Evolutionary conservation across 331 rosid genomes (phyloP), one percentile per base, ranked within the genome.

Genomic region (Erythrophleum ivorense): DNA sequence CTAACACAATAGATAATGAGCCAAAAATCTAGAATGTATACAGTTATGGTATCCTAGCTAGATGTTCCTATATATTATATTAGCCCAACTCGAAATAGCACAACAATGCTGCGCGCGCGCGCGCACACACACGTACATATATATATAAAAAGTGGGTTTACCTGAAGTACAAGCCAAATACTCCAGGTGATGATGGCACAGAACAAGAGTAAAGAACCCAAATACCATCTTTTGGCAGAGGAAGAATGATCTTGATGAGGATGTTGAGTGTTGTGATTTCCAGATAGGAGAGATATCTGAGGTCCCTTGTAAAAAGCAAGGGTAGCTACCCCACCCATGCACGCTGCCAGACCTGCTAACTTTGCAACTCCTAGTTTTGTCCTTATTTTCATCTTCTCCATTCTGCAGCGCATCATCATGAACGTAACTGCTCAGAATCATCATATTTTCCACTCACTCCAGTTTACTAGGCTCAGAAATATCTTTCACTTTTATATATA

Each of bases 271-370:
- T 31, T 24, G 36, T 74, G 83, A 75, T 60, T 7, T 76, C 75
- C 71, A n/a, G 78, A 52, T n/a, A 43, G 50, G 65, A 57, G 48
- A 52, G 48, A 80, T 63, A 87, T 73, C 1, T 86, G 80, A 4
- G 89, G 91, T 48, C 94, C 94, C 60, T 80, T 84, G 86, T 89
- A 92, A 60, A 89, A 82, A 10, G 93, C 87, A 21, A 90, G 84
- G 46, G 80, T 87, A 14, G 79, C 80, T 18, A 87, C 94, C 12
- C 94, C 97, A 15, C 55, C 79, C 50, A 89, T 40, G 88, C 91
- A 87, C 54, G 86, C 46, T 49, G 81, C 19, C 9, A 87, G 71
- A 49, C 97, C 93, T 16, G 29, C 81, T 11, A 87, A 80, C 73
- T 92, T 92, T 64, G 84, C 83, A 8, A 87, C 82, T 46, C 94